These are phyloP conservation scores for Amphicarpaea edgeworthii DNA, from an alignment of 306 rosid genomes.

Conservation along the genomic window DNA sequence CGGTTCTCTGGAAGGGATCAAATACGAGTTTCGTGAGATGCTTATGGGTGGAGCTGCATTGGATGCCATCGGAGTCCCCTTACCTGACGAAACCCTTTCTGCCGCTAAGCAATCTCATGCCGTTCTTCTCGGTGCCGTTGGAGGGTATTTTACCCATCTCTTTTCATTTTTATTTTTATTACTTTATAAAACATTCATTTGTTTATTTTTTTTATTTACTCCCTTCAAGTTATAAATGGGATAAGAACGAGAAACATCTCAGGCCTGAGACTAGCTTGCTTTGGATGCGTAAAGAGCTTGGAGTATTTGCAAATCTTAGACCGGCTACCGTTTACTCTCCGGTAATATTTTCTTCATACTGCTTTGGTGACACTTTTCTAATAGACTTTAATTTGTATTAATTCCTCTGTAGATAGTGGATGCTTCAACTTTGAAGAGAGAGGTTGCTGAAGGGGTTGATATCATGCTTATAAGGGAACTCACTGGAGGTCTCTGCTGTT, in stretches of 20 bases:
- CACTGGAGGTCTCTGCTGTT: slow-evolving; percentile 79
- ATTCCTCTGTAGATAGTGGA: slow-evolving; percentile 68
- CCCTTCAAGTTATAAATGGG: slow-evolving; percentile 82
- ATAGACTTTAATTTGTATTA: background rate
- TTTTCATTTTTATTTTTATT: background rate
- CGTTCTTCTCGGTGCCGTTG: slow-evolving; percentile 87
- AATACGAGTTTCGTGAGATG: slow-evolving; percentile 68
- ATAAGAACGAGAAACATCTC: slow-evolving; percentile 71
- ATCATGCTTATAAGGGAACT: slow-evolving; percentile 95
- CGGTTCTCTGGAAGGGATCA: slow-evolving; percentile 80
- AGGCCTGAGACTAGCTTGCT: slow-evolving; percentile 96
- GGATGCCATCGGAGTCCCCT: slow-evolving; percentile 84
- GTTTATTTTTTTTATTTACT: too few species aligned
- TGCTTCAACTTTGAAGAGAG: slow-evolving; percentile 92
- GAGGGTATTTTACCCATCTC: slow-evolving; percentile 70
- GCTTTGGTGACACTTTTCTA: background rate
- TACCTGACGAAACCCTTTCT: slow-evolving; percentile 82
- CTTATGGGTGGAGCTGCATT: slow-evolving; percentile 92
- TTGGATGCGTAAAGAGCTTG: slow-evolving; percentile 71
- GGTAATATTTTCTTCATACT: slow-evolving; percentile 46
- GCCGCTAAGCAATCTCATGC: slow-evolving; percentile 80
- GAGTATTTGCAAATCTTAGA: slow-evolving; percentile 84
- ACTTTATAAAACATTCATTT: background rate
- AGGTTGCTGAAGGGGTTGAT: slow-evolving; percentile 88
- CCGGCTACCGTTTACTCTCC: slow-evolving; percentile 83